Evolutionary conservation across 2,329 filamentous ascomycete species (phyloP).

Genomic region (Rhynchosporium secalis): DNA sequence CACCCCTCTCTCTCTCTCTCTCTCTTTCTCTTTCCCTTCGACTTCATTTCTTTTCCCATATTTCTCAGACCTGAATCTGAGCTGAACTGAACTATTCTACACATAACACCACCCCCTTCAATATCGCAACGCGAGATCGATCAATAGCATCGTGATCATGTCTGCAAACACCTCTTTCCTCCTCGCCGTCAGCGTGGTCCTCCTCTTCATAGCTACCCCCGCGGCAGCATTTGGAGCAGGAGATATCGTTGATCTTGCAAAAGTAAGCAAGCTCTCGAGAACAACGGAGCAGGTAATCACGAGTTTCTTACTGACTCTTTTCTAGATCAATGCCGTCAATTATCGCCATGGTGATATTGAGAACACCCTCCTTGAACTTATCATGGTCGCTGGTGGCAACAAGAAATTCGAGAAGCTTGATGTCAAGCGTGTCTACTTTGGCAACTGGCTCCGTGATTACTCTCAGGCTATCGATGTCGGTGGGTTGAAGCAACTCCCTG

Average conservation of each 20-base stretch:
- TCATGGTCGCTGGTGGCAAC: conserved; percentile 56
- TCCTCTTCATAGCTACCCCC: conserved; percentile 20
- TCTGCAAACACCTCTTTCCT: conserved; percentile 16
- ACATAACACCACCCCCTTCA: not conserved
- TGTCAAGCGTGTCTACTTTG: conserved; percentile 88
- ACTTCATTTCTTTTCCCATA: not conserved
- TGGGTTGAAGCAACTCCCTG: conserved; percentile 50
- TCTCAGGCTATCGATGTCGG: conserved; percentile 89
- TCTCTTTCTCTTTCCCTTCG: not conserved
- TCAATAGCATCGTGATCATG: conserved; percentile 17
- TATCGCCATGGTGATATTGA: conserved; percentile 86
- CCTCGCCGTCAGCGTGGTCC: conserved; percentile 17
- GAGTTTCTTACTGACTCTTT: not conserved
- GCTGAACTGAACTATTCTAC: not conserved
- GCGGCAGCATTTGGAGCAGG: conserved; percentile 22
- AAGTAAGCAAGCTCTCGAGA: conserved; percentile 7
- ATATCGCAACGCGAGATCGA: conserved; percentile 8
- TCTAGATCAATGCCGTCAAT: conserved; percentile 20
- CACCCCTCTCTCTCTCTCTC: not conserved
- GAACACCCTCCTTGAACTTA: conserved; percentile 74
- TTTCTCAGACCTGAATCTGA: conserved; percentile 4
- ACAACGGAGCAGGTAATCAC: not conserved
- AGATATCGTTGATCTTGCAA: conserved; percentile 19
- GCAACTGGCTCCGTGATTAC: conserved; percentile 91
- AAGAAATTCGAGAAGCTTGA: conserved; percentile 86